phyloP scores from a whole-genome alignment of 768 basidiomycete genomes.

The Tulasnella sp. region DNA sequence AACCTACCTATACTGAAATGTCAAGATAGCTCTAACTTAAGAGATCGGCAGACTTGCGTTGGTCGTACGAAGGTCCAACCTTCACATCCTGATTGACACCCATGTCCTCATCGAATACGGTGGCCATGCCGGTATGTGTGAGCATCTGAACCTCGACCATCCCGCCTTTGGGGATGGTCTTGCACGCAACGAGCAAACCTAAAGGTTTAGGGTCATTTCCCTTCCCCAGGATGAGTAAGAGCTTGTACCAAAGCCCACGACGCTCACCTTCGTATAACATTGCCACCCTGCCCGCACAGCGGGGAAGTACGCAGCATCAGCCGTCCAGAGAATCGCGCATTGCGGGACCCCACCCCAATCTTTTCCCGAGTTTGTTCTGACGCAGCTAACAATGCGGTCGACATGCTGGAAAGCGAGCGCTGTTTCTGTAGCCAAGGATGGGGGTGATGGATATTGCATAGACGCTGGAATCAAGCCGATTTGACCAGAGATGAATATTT shows the following conservation, averaged over 20 bases:
- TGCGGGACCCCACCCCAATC: constrained; percentile 54
- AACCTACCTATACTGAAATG: not conserved
- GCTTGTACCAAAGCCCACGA: not conserved
- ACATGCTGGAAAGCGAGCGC: constrained; percentile 75
- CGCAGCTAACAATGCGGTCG: constrained; percentile 46
- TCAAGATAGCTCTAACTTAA: no score
- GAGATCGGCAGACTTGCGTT: not conserved
- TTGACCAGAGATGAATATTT: constrained; percentile 87
- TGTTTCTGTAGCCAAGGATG: constrained; percentile 47
- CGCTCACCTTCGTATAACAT: constrained; percentile 21
- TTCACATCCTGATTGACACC: not conserved
- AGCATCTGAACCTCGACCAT: constrained; percentile 65
- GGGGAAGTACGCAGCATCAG: constrained; percentile 29
- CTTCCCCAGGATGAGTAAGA: not conserved
- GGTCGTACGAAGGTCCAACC: not conserved
- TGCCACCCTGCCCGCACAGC: constrained; percentile 34
- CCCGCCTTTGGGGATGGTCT: constrained; percentile 58
- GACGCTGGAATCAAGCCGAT: constrained; percentile 77
- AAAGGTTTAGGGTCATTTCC: constrained; percentile 21
- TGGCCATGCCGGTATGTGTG: not conserved
- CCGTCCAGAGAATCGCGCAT: constrained; percentile 62
- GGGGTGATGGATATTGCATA: constrained; percentile 51
- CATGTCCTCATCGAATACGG: not conserved
- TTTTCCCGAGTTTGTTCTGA: constrained; percentile 42
- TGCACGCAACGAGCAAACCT: constrained; percentile 48